Evolutionary conservation across 179 eudicot species (phyloP), one percentile per base, ranked within the genome.

Genomic region (Vitellaria paradoxa): DNA sequence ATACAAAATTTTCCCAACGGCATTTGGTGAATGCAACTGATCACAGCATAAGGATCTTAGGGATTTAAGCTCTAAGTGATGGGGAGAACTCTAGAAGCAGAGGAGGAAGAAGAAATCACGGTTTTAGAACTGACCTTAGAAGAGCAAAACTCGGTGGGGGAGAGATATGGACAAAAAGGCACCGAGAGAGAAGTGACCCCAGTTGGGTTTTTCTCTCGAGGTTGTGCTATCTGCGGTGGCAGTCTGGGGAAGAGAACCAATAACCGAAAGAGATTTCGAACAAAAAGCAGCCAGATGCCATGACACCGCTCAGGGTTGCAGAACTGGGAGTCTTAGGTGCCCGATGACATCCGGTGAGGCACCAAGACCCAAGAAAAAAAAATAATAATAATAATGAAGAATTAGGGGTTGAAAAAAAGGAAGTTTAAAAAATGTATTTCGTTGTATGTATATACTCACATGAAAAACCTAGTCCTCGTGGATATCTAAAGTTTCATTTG

Each of bases 261-360:
- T n/a, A 21, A 53, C 50, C 2, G 72, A 52, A 49, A 52, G 53
- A 76, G 65, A 67, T 20, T 37, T 52, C 7, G 18, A 61, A 57
- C 53, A n/a, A 40, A 55, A 21, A 14, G 21, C 20, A 42, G 50
- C 47, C 53, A 66, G 52, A 53, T 21, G 65, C 78, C 64, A 67
- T 65, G 73, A 42, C 52, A 56, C 23, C 26, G n/a, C 23, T 56
- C 79, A 68, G 55, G 65, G 56, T 56, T 40, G 66, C 55, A 76
- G 73, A 53, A 72, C 13, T 76, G 20, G 37, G 53, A 18, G 78
- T n/a, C 72, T 20, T 7, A 62, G 71, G 62, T 67, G 78, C 78
- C 72, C 65, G 20, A 17, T 76, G 65, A 55, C 65, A 55, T 55
- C 79, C 63, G 65, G 73, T n/a, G 65, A 30, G 37, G 37, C 2